Conservation (phyloP, 2,329 filamentous ascomycete species). For the Alternaria triticina region DNA sequence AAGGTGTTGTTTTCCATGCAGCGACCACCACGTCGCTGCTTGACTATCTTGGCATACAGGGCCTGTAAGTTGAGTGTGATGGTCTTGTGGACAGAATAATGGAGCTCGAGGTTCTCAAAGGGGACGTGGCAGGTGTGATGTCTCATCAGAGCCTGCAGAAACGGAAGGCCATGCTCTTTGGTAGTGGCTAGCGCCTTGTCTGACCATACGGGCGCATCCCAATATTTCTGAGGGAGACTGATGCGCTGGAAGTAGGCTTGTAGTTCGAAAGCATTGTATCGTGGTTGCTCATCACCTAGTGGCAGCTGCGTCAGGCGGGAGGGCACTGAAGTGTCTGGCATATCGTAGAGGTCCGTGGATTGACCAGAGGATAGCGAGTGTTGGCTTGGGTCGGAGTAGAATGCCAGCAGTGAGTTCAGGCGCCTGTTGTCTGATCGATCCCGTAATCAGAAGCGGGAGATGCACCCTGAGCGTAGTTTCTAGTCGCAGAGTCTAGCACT, state of each 20-base stretch:
- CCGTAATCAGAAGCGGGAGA: not conserved
- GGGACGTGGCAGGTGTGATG: not conserved
- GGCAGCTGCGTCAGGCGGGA: not conserved
- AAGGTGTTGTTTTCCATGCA: constrained; percentile 65
- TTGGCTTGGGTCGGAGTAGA: not conserved
- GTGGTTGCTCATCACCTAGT: not conserved
- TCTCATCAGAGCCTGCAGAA: not conserved
- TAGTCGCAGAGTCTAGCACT: not conserved
- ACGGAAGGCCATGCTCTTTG: not conserved
- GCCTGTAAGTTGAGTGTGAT: constrained; percentile 55
- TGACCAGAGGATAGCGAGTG: not conserved
- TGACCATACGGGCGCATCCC: not conserved
- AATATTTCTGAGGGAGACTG: not conserved
- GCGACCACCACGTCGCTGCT: constrained; percentile 57
- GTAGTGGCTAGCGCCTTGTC: not conserved
- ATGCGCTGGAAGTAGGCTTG: not conserved
- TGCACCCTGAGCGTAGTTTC: not conserved
- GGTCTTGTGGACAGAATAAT: constrained; percentile 39
- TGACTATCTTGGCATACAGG: constrained; percentile 57
- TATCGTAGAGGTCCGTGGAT: not conserved
- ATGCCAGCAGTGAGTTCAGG: not conserved
- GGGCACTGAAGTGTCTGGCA: not conserved
- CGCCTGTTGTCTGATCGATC: not conserved
- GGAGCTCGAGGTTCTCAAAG: constrained; percentile 33
- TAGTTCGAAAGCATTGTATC: not conserved